These are phyloP conservation scores for Phialophora chinensis DNA, from an alignment of 2,329 filamentous ascomycete genomes.

Conservation along the genomic window DNA sequence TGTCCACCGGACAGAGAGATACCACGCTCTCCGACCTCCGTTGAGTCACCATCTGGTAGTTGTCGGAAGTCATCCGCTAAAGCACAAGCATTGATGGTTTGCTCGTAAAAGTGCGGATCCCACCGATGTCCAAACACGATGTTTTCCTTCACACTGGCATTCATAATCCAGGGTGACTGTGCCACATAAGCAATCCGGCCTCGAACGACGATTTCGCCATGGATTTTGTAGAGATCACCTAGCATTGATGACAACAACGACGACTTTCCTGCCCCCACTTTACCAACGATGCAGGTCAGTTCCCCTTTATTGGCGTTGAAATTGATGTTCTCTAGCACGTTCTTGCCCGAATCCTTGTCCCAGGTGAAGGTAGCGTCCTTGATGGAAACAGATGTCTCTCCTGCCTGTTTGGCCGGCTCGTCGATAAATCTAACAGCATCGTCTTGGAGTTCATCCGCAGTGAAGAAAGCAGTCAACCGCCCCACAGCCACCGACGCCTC, in stretches of 20 bases:
- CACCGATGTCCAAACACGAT: conserved; percentile 95
- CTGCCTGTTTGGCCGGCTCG: conserved; percentile 72
- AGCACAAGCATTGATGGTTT: conserved; percentile 89
- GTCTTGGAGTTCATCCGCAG: conserved; percentile 84
- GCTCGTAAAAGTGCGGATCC: conserved; percentile 92
- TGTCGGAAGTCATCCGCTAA: conserved; percentile 88
- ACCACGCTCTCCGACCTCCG: conserved; percentile 92
- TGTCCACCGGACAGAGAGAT: conserved; percentile 96
- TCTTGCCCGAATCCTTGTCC: conserved; percentile 76
- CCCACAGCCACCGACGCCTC: conserved; percentile 92
- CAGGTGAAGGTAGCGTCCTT: conserved; percentile 90
- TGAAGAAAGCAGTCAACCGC: conserved; percentile 82
- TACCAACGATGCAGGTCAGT: conserved; percentile 87
- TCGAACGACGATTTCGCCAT: conserved; percentile 80
- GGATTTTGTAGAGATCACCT: conserved; percentile 88
- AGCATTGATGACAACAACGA: conserved; percentile 87
- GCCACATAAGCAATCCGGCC: conserved; percentile 89
- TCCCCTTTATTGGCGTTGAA: conserved; percentile 92
- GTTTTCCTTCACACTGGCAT: conserved; percentile 95
- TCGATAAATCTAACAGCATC: conserved; percentile 74
- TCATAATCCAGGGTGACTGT: conserved; percentile 95
- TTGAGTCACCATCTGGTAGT: conserved; percentile 93
- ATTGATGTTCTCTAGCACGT: conserved; percentile 79
- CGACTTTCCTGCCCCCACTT: conserved; percentile 94
- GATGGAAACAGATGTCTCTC: conserved; percentile 85